Evolutionary conservation across 169 alveolate species (phyloP).

Genomic region (Cystoisospora suis): DNA sequence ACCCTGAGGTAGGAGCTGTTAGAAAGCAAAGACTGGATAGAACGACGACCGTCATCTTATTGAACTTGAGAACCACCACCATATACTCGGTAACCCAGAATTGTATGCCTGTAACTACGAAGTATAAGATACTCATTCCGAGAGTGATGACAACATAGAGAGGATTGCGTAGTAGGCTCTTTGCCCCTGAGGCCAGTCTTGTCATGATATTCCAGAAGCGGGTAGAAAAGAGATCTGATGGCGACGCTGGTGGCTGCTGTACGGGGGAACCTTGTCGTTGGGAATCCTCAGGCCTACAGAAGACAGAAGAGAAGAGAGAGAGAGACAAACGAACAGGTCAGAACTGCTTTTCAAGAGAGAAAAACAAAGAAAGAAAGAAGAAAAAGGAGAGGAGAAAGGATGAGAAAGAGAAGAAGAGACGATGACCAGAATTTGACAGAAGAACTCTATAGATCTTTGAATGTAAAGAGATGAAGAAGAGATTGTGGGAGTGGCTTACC

Average conservation of each 20-base stretch:
- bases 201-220: too few relatives aligned
- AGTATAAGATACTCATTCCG: conserved; percentile 81
- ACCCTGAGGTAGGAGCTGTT: conserved; percentile 86
- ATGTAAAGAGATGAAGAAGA: too few relatives aligned
- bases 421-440: too few relatives aligned
- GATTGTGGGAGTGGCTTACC: too few relatives aligned
- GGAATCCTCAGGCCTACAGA: neutral
- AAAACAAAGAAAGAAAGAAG: neutral
- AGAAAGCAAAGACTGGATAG: conserved; percentile 77
- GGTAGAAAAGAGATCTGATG: neutral
- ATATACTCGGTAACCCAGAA: conserved; percentile 89
- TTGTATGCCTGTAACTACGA: conserved; percentile 86
- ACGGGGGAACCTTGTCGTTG: neutral
- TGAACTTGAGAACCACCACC: conserved; percentile 76
- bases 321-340: neutral
- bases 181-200: too few relatives aligned
- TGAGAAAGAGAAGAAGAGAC: neutral
- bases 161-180: conserved; percentile 71
- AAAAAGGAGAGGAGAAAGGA: neutral
- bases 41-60: conserved; percentile 77
- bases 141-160: conserved; percentile 75
- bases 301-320: neutral
- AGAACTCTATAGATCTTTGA: too few relatives aligned
- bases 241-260: too few relatives aligned
- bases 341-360: neutral